Percentiles rank a stretch among this genome's conserved stretches.
Conservation (phyloP, 768 basidiomycete species). For the Mycena crocata region DNA sequence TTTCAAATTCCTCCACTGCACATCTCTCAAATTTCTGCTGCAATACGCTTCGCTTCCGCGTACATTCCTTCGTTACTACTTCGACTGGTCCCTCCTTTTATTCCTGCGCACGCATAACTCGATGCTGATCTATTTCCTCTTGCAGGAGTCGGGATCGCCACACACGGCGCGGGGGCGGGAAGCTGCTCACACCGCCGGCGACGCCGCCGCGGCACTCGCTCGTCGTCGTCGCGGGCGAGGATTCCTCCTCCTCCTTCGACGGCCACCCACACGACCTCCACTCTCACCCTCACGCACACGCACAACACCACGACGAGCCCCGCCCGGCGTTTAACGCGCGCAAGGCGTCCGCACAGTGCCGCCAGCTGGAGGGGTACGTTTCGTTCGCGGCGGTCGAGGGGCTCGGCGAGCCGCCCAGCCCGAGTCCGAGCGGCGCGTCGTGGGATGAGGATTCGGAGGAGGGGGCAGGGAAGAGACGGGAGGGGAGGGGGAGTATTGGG, state of each 20-base stretch:
- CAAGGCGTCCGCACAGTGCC: conserved; percentile 68
- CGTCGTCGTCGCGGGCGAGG: conserved; percentile 34
- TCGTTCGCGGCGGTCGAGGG: conserved; percentile 77
- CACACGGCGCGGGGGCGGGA: conserved; percentile 9
- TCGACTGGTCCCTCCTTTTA: too few species aligned
- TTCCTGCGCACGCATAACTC: too few species aligned
- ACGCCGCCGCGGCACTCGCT: conserved; percentile 42
- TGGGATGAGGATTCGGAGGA: conserved; percentile 16
- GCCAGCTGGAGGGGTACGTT: conserved; percentile 70
- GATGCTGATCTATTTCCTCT: too few species aligned
- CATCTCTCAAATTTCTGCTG: too few species aligned
- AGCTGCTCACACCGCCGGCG: conserved; percentile 39
- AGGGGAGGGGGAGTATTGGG: conserved; percentile 22
- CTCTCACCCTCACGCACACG: neutral
- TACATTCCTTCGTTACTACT: too few species aligned
- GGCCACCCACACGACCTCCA: conserved; percentile 30
- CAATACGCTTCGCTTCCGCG: too few species aligned
- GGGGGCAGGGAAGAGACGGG: neutral
- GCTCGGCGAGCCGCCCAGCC: conserved; percentile 65
- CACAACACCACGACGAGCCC: neutral
- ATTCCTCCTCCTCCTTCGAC: too few species aligned
- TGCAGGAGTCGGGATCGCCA: conserved; percentile 27
- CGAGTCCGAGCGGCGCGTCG: neutral
- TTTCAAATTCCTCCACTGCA: too few species aligned
- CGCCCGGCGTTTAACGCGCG: conserved; percentile 71